Evolutionary conservation across 495 filamentous ascomycete species (phyloP).

Genomic region (Talaromyces thailandensis): DNA sequence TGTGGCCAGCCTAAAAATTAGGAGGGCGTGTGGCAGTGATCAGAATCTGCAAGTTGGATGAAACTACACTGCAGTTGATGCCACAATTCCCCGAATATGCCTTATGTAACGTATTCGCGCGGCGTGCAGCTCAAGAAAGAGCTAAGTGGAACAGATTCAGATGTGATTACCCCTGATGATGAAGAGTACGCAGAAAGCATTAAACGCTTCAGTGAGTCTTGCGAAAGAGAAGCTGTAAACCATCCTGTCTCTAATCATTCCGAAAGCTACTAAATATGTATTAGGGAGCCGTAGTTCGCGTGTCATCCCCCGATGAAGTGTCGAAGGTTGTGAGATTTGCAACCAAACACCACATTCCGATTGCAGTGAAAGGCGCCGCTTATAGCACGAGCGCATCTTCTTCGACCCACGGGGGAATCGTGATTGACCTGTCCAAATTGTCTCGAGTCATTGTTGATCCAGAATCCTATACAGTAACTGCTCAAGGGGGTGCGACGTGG

Average conservation of each 20-base stretch:
- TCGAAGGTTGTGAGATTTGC: background rate
- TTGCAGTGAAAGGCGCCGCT: conserved; percentile 45
- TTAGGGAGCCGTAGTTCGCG: background rate
- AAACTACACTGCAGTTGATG: background rate
- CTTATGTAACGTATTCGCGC: background rate
- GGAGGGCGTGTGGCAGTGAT: background rate
- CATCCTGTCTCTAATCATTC: background rate
- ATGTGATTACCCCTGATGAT: conserved; percentile 14
- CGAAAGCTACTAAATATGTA: background rate
- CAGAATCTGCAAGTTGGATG: background rate
- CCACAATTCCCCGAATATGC: background rate
- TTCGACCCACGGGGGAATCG: conserved; percentile 34
- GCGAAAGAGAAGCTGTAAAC: conserved; percentile 25
- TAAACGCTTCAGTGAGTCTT: conserved; percentile 28
- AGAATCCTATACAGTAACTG: conserved; percentile 26
- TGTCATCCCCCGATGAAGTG: background rate
- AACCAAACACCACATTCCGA: conserved; percentile 27
- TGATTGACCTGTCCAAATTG: conserved; percentile 41
- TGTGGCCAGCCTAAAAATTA: background rate
- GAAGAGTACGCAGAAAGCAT: conserved; percentile 22
- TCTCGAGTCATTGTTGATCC: conserved; percentile 30
- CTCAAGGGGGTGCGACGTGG: conserved; percentile 41
- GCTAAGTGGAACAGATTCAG: background rate
- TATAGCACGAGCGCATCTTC: conserved; percentile 43
- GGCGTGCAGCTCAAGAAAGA: background rate